Evolutionary conservation across 805 yeast genomes (phyloP).

Genomic region (Metschnikowia orientalis): DNA sequence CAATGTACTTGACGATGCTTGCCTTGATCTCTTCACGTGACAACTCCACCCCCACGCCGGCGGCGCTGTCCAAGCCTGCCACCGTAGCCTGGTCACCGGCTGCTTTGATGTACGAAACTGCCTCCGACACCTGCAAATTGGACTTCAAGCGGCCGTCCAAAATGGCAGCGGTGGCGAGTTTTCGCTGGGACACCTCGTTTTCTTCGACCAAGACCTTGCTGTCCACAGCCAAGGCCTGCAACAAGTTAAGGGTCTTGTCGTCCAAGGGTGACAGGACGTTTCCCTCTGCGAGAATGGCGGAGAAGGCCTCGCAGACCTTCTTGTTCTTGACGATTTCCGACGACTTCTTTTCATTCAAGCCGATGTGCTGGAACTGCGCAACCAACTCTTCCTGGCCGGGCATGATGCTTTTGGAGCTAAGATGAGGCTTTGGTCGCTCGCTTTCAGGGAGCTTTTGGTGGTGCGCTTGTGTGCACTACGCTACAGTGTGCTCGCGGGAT

Average conservation of each 20-base stretch:
- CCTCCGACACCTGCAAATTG: conserved; percentile 74
- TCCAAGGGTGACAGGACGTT: conserved; percentile 37
- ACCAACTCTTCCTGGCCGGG: conserved; percentile 29
- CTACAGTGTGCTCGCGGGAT: too few relatives aligned
- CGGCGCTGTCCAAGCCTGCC: conserved; percentile 51
- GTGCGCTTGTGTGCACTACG: conserved; percentile 2
- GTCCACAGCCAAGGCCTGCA: conserved; percentile 75
- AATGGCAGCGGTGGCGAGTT: conserved; percentile 57
- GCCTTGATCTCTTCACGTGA: conserved; percentile 59
- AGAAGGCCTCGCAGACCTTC: conserved; percentile 72
- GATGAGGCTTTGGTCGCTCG: background rate
- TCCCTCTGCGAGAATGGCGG: conserved; percentile 50
- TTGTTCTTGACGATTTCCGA: conserved; percentile 81
- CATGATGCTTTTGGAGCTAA: conserved; percentile 7
- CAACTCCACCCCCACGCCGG: conserved; percentile 78
- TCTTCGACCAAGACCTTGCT: conserved; percentile 45
- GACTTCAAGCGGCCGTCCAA: conserved; percentile 60
- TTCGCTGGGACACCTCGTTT: conserved; percentile 38
- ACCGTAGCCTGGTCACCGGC: conserved; percentile 41
- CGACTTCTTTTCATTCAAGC: conserved; percentile 69
- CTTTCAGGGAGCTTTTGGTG: background rate
- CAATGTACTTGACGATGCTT: conserved; percentile 57
- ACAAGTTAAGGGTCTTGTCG: conserved; percentile 56
- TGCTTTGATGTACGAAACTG: conserved; percentile 64
- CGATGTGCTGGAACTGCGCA: conserved; percentile 43